A percentile compares a stretch with the other conserved stretches of the same genome.
Evolutionary conservation across 768 basidiomycete genomes (phyloP).

Genomic region (Mycena floridula): DNA sequence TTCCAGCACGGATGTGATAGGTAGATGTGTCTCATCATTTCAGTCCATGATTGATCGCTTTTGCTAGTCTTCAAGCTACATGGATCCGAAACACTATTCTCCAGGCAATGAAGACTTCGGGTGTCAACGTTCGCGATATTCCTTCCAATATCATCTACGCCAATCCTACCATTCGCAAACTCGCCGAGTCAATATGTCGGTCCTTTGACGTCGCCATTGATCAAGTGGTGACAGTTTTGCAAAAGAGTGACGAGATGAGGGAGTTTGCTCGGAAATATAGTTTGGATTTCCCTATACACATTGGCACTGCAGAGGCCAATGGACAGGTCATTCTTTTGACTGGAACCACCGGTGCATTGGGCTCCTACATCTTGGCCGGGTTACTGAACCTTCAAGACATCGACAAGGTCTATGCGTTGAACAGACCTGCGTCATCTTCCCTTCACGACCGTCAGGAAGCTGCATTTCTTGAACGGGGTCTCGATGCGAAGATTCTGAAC

Average conservation of each 20-base stretch:
- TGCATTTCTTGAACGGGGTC: constrained; percentile 26
- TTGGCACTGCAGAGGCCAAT: not conserved
- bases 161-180: constrained; percentile 3
- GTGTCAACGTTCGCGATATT: constrained; percentile 8
- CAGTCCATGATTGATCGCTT: constrained; percentile 9
- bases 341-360: constrained; percentile 25
- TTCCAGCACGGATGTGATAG: constrained; percentile 30
- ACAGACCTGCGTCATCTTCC: constrained; percentile 4
- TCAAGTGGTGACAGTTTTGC: constrained; percentile 7
- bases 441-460: constrained; percentile 18
- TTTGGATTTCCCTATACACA: not conserved
- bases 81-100: constrained; percentile 34
- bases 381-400: constrained; percentile 11
- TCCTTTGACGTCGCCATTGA: not conserved
- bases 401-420: constrained; percentile 13
- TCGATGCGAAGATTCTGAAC: constrained; percentile 22
- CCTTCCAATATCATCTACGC: not conserved
- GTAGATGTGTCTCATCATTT: constrained; percentile 13
- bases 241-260: too few relatives aligned
- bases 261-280: constrained; percentile 11
- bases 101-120: constrained; percentile 19
- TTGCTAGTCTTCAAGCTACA: constrained; percentile 31
- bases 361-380: constrained; percentile 15
- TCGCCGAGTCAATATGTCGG: constrained; percentile 6
- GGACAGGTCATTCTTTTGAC: constrained; percentile 15